These are phyloP conservation scores for Pleomassaria siparia DNA, from an alignment of 2,329 filamentous ascomycete genomes.

Conservation along the genomic window DNA sequence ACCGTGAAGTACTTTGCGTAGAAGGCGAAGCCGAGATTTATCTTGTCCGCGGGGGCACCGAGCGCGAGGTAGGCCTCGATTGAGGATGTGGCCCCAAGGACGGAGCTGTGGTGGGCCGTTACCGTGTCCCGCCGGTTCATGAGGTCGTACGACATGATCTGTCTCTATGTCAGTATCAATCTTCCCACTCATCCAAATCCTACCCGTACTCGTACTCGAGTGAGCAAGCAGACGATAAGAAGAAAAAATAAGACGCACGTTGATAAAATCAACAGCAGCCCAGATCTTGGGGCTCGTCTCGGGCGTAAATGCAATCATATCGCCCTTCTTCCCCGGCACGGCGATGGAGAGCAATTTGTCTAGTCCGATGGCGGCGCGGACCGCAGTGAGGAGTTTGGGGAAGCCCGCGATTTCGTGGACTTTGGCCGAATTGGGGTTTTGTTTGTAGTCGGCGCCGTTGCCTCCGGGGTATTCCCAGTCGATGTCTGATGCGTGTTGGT, in stretches of 20 bases:
- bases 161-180: not conserved
- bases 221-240: too few species aligned
- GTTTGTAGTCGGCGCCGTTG: slow-evolving; percentile 70
- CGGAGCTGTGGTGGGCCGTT: slow-evolving; percentile 67
- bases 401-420: slow-evolving; percentile 62
- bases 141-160: slow-evolving; percentile 71
- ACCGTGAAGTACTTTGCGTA: slow-evolving; percentile 69
- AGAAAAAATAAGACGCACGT: slow-evolving; percentile 35
- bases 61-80: slow-evolving; percentile 61
- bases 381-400: slow-evolving; percentile 60
- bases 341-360: slow-evolving; percentile 66
- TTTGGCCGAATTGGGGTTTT: slow-evolving; percentile 61
- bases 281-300: slow-evolving; percentile 61
- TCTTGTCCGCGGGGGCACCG: slow-evolving; percentile 57
- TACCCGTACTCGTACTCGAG: too few species aligned
- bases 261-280: slow-evolving; percentile 64
- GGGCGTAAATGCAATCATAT: slow-evolving; percentile 69
- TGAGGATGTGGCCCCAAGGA: slow-evolving; percentile 56
- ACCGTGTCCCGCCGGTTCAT: slow-evolving; percentile 68
- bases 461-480: slow-evolving; percentile 68
- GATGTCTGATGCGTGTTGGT: slow-evolving; percentile 51
- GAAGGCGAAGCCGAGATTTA: slow-evolving; percentile 69
- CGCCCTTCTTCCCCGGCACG: slow-evolving; percentile 62
- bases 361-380: slow-evolving; percentile 60
- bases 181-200: too few species aligned